Conservation (phyloP, 306 rosid genomes). For the Fagus sylvatica region DNA sequence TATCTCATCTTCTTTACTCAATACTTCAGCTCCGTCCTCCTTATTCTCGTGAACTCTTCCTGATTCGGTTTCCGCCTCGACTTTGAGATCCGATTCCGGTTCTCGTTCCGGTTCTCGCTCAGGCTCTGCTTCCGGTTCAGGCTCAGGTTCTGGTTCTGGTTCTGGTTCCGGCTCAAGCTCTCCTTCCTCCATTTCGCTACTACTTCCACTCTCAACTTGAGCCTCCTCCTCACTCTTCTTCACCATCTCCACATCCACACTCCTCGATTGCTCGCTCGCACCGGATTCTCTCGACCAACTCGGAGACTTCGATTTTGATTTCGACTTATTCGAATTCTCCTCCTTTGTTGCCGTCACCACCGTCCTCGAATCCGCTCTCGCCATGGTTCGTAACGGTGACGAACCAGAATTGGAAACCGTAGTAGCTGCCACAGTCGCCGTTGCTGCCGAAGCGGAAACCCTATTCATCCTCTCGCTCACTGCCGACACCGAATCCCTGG, state of each 20-base stretch:
- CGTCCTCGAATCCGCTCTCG: slow-evolving; percentile 1
- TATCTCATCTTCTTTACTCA: slow-evolving; percentile 24
- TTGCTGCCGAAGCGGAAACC: slow-evolving; percentile 33
- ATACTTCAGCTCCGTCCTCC: slow-evolving; percentile 24
- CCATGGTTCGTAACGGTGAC: neutral
- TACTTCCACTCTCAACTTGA: slow-evolving; percentile 55
- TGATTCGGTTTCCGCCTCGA: slow-evolving; percentile 23
- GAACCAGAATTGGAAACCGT: neutral
- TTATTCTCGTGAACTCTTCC: slow-evolving; percentile 25
- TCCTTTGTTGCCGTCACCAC: neutral
- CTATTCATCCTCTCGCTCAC: slow-evolving; percentile 67
- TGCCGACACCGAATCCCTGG: slow-evolving; percentile 58
- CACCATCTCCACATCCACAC: slow-evolving; percentile 54
- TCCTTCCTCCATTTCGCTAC: slow-evolving; percentile 85
- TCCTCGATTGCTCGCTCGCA: slow-evolving; percentile 61
- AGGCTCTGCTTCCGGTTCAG: neutral
- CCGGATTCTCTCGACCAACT: slow-evolving; percentile 55
- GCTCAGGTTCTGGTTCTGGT: slow-evolving; percentile 8
- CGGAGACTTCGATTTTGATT: slow-evolving; percentile 54
- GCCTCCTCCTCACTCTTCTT: slow-evolving; percentile 52
- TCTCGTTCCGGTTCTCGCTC: neutral
- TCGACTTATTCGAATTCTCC: slow-evolving; percentile 1
- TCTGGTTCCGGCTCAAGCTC: slow-evolving; percentile 66
- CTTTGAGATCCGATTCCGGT: slow-evolving; percentile 21
- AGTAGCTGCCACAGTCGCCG: slow-evolving; percentile 69